Conservation (phyloP, 495 filamentous ascomycete species). For the Xylaria venustula region DNA sequence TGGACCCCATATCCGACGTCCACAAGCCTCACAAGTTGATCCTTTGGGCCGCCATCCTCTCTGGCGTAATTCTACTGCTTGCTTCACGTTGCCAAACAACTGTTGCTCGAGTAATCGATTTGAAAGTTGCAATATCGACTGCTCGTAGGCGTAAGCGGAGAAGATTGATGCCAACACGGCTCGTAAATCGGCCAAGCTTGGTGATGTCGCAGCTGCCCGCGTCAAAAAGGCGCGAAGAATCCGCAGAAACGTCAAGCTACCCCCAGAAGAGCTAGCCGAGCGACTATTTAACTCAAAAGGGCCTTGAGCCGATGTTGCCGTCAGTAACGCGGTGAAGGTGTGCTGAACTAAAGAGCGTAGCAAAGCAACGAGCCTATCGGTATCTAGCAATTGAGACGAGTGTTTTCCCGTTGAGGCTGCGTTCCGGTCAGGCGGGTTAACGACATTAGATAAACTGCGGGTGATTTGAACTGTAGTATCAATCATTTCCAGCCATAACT, state of each 20-base stretch:
- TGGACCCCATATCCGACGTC: constrained; percentile 82
- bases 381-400: constrained; percentile 31
- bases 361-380: constrained; percentile 57
- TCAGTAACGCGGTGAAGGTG: constrained; percentile 83
- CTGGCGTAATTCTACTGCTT: constrained; percentile 72
- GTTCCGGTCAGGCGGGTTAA: constrained; percentile 15
- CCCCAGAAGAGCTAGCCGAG: constrained; percentile 37
- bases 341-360: constrained; percentile 83
- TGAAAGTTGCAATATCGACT: constrained; percentile 78
- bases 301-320: constrained; percentile 55
- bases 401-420: constrained; percentile 26
- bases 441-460: constrained; percentile 46
- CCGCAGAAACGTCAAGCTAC: constrained; percentile 77
- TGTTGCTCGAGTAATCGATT: constrained; percentile 86
- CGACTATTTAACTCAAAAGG: constrained; percentile 31
- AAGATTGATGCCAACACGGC: constrained; percentile 85
- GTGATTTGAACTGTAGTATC: constrained; percentile 80
- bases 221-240: constrained; percentile 90
- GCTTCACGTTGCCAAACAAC: constrained; percentile 79
- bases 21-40: constrained; percentile 84
- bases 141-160: constrained; percentile 91
- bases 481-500: constrained; percentile 88
- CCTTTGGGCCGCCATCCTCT: constrained; percentile 85
- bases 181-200: constrained; percentile 82
- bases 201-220: constrained; percentile 74